phyloP scores from a whole-genome alignment of 2,329 filamentous ascomycete species.

The Lojkania enalia region DNA sequence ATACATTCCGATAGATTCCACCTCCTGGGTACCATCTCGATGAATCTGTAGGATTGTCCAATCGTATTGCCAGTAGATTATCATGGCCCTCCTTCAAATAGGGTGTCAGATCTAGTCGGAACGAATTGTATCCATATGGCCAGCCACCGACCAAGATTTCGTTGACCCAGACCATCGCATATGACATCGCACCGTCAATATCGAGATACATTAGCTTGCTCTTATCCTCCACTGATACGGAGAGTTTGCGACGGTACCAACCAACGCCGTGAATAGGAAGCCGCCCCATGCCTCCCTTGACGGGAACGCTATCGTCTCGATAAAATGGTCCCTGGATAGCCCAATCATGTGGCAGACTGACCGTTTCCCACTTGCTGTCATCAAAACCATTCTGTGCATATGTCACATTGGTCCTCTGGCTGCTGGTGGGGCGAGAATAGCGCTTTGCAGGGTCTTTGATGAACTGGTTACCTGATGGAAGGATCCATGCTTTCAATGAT shows the following conservation, averaged over 20 bases:
- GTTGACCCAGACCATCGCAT: constrained; percentile 58
- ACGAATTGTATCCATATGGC: constrained; percentile 58
- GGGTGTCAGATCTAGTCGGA: constrained; percentile 55
- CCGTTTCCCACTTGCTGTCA: constrained; percentile 44
- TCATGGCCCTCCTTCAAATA: constrained; percentile 42
- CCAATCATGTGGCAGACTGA: constrained; percentile 53
- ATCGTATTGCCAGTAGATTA: constrained; percentile 54
- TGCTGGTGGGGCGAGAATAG: constrained; percentile 21
- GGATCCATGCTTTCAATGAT: constrained; percentile 43
- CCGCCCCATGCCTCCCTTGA: constrained; percentile 47
- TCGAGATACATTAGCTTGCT: constrained; percentile 52
- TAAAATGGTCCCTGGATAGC: constrained; percentile 50
- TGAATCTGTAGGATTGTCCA: constrained; percentile 55
- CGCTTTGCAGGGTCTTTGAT: constrained; percentile 30
- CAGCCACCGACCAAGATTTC: constrained; percentile 56
- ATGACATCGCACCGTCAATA: constrained; percentile 58
- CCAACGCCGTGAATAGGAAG: constrained; percentile 55
- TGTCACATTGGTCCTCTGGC: constrained; percentile 21
- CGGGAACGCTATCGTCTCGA: constrained; percentile 18
- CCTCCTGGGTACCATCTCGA: constrained; percentile 61
- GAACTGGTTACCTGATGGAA: constrained; percentile 45
- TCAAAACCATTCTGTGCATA: constrained; percentile 38
- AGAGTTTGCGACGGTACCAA: constrained; percentile 55
- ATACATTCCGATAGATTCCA: constrained; percentile 59
- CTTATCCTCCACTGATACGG: constrained; percentile 22